Conservation (phyloP, 129 eudicot genomes). For the Smallanthus sonchifolius region DNA sequence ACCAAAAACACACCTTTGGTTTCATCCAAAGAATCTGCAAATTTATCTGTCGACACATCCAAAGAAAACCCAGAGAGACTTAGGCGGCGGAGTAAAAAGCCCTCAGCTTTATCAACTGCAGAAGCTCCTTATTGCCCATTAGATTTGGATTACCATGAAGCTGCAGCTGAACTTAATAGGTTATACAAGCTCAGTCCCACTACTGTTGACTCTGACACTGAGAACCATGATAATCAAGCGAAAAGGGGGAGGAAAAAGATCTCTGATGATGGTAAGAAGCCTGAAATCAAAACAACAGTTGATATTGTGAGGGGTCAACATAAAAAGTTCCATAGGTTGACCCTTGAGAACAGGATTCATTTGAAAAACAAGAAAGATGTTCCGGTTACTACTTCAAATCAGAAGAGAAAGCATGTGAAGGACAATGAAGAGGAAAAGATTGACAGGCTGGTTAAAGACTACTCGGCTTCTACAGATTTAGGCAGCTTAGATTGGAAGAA, state of each 20-base stretch:
- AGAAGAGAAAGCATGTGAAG: slow-evolving; percentile 38
- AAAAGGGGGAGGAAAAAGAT: slow-evolving; percentile 52
- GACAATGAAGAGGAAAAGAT: slow-evolving; percentile 54
- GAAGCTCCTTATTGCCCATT: slow-evolving; percentile 57
- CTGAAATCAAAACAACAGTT: slow-evolving; percentile 11
- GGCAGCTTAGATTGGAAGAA: slow-evolving; percentile 88
- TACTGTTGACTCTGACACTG: slow-evolving; percentile 34
- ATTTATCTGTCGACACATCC: slow-evolving; percentile 45
- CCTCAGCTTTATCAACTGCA: slow-evolving; percentile 45
- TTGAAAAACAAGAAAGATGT: slow-evolving; percentile 50
- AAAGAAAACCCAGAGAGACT: slow-evolving; percentile 59
- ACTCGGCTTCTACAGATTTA: slow-evolving; percentile 61
- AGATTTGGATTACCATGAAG: slow-evolving; percentile 77
- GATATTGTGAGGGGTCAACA: slow-evolving; percentile 59
- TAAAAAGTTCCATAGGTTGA: slow-evolving; percentile 50
- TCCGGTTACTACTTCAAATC: slow-evolving; percentile 28
- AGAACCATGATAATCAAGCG: slow-evolving; percentile 32
- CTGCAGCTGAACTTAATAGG: slow-evolving; percentile 80
- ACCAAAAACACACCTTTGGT: slow-evolving; percentile 50
- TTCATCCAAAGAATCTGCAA: slow-evolving; percentile 51
- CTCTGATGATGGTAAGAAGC: slow-evolving; percentile 39
- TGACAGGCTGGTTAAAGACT: slow-evolving; percentile 62
- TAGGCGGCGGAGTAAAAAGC: slow-evolving; percentile 40
- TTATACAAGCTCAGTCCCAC: slow-evolving; percentile 71
- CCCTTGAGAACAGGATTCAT: slow-evolving; percentile 77